Base-by-base conservation (phyloP, 2,329 filamentous ascomycete species). In the Calonectria pauciramosa region DNA sequence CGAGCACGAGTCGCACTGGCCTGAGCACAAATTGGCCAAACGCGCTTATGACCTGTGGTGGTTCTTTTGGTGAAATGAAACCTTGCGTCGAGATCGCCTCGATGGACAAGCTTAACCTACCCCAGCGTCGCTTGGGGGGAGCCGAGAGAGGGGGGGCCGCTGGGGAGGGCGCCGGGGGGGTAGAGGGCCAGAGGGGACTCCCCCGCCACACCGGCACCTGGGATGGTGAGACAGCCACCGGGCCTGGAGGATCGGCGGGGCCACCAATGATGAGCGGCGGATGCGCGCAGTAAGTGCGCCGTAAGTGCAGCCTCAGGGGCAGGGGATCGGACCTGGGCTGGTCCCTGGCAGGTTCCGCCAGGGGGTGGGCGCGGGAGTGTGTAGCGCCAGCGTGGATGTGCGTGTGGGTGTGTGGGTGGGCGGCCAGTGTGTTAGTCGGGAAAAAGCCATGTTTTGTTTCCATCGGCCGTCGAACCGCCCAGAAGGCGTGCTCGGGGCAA, bases 141-240 rank as follows among this genome's bases (percentile, higher is more conserved):
- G 8, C 30, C 51, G 32, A 14, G 34, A 14, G 36, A 26, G 34
- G 56, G 41, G 41, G 41, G 56, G 54, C 30, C 20, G 18, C 28
- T 56, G 52, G 52, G 34, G 30, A 36, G 56, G 34, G 34, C 14
- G 30, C 16, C 30, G 32, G 34, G 56, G 56, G 32, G 20, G 32
- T 11, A 38, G 44, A 47, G 30, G 30, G 30, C 30, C 30, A 32
- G 44, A 23, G 20, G 44, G n/a, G 44, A 44, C 20, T 28, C 26
- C 69, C 38, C 51, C 41, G 38, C 51, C 36, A 49, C 41, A 51
- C 36, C 41, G 70, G 49, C 60, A 59, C 49, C 52, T 63, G n/a
- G 23, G 30, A 69, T 72, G 59, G 51, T 66, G 67, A 73, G 71
- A 73, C 71, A 73, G 71, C 67, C 59, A 70, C 60, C 32, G 44